Evolutionary conservation across 2,329 filamentous ascomycete genomes (phyloP), one percentile per base, ranked within the genome.

Genomic region (Diplodia mutila): DNA sequence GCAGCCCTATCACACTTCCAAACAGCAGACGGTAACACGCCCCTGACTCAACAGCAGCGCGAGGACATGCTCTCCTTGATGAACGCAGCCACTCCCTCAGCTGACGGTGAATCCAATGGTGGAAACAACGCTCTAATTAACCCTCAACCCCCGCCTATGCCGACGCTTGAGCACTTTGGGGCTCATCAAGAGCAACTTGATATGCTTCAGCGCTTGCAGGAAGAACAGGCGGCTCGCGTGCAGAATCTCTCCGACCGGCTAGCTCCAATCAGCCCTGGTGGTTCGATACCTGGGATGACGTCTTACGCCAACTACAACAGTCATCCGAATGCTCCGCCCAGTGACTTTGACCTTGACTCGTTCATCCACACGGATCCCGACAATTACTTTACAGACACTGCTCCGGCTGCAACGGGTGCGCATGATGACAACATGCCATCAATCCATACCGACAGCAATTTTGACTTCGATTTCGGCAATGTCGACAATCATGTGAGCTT

Each of bases 191-290:
- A 90, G 16, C 91, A 97, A 70, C 86, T 97, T 32, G 91, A 95
- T 63, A 86, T 91, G 34, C 84, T 98, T 2, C 88, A 92, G 70
- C 90, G 89, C 52, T 83, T 97, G 73, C 92, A 96, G 75, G 87
- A 88, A 27, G 89, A 94, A 69, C 93, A 97, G 74, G 89, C 91
- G 69, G 85, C 85, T 57, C 90, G 91, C 59, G 90, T 97, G 1
- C 87, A 91, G 69, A 88, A 91, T 68, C 83, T 97, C 11, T 89
- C 89, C 63, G 89, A 87, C 66, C 82, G 93, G 18, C 85, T 97
- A 8, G 89, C 91, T 7, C 93, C 93, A 0, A 84, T 97, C 14
- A 94, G 90, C 73, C 93, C 93, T 0, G 91, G 88, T 0, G 93
- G 92, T 4, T 86, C 87, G 18, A 91, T 97, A 29, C 65, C 66